A percentile compares a stretch with the other conserved stretches of the same genome.
These are phyloP conservation scores for Claviceps cyperi DNA, from an alignment of 2,329 filamentous ascomycete species.

Conservation along the genomic window DNA sequence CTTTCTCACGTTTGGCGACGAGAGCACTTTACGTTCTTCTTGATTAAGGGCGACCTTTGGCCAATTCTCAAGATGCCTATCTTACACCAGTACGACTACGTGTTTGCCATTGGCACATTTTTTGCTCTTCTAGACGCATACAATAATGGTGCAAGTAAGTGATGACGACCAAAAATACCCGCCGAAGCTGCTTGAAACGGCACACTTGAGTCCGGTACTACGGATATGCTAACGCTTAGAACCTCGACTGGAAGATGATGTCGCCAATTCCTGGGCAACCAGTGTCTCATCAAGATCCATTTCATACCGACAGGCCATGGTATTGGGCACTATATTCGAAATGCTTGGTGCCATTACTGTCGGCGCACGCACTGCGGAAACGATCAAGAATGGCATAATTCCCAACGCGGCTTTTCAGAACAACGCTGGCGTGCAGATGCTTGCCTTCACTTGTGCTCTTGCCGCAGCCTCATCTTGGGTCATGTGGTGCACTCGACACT, in stretches of 20 bases:
- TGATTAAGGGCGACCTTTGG: no score
- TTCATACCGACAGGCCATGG: slow-evolving; percentile 52
- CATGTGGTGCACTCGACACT: slow-evolving; percentile 63
- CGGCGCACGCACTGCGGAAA: slow-evolving; percentile 53
- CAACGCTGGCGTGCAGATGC: slow-evolving; percentile 52
- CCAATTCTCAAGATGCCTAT: slow-evolving; percentile 1
- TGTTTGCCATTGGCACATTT: slow-evolving; percentile 62
- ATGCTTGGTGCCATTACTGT: slow-evolving; percentile 50
- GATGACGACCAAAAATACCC: no score
- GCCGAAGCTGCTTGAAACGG: no score
- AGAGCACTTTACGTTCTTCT: no score
- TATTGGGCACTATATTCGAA: slow-evolving; percentile 51
- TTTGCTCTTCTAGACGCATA: slow-evolving; percentile 64
- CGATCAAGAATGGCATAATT: slow-evolving; percentile 66
- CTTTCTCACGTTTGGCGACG: no score
- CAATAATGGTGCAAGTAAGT: slow-evolving; percentile 67
- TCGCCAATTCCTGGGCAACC: slow-evolving; percentile 72
- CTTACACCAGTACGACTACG: slow-evolving; percentile 26
- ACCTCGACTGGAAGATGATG: slow-evolving; percentile 46
- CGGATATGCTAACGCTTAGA: no score
- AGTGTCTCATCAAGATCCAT: slow-evolving; percentile 64
- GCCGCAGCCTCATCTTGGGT: slow-evolving; percentile 55
- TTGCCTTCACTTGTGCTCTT: slow-evolving; percentile 48
- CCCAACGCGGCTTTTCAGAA: slow-evolving; percentile 39
- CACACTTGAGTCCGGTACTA: no score